Conservation (phyloP, 2,329 filamentous ascomycete genomes). For the Zasmidium angulare region DNA sequence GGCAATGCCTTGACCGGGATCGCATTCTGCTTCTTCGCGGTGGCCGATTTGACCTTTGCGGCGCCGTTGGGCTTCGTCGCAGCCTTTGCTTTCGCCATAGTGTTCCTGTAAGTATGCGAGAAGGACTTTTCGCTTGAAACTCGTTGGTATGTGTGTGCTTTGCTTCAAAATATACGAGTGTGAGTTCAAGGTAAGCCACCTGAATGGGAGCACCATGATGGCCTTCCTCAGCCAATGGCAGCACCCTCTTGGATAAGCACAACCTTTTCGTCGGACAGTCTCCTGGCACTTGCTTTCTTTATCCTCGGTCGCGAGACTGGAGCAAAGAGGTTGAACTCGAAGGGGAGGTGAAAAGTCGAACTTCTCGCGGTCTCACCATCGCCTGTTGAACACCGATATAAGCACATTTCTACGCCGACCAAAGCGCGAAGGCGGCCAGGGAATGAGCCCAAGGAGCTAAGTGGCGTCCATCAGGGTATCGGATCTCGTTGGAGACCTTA, state of each 20-base stretch:
- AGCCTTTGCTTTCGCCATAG: conserved; percentile 21
- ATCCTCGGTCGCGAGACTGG: not conserved
- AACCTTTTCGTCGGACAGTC: not conserved
- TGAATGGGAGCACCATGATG: not conserved
- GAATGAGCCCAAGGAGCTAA: no score
- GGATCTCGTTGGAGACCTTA: no score
- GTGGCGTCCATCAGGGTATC: no score
- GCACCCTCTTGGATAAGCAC: not conserved
- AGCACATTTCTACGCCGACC: no score
- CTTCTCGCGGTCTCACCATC: not conserved
- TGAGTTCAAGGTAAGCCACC: not conserved
- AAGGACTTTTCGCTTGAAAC: not conserved
- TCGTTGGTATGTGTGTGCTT: not conserved
- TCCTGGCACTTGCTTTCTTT: not conserved
- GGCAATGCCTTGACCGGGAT: conserved; percentile 45
- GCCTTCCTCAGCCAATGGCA: not conserved
- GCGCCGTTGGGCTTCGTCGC: conserved; percentile 13
- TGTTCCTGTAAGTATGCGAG: not conserved
- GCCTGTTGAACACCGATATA: no score
- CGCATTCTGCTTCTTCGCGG: conserved; percentile 5
- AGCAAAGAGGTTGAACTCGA: not conserved
- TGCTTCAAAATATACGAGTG: not conserved
- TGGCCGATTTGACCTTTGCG: conserved; percentile 7
- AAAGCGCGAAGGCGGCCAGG: no score
- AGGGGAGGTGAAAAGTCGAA: not conserved